These are phyloP conservation scores for Dactylellina leptospora DNA, from an alignment of 2,329 filamentous ascomycete genomes.

Conservation along the genomic window DNA sequence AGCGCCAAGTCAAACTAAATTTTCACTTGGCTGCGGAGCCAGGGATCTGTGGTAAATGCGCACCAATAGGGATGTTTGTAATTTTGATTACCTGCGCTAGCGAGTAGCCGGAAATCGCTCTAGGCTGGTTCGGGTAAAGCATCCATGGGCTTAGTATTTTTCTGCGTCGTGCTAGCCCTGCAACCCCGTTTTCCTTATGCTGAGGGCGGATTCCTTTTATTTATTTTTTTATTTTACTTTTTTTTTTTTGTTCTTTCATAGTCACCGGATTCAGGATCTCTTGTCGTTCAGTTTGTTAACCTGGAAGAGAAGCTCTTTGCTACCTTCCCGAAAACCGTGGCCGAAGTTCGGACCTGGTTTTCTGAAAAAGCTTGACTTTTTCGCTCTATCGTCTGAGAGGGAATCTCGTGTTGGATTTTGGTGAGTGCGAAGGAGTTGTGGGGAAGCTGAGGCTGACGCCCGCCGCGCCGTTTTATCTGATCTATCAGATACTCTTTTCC, in stretches of 20 bases:
- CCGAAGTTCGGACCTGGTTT: conserved; percentile 17
- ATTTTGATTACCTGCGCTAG: conserved; percentile 47
- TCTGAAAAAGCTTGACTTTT: conserved; percentile 46
- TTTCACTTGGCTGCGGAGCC: conserved; percentile 22
- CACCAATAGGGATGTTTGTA: conserved; percentile 38
- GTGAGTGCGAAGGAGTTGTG: conserved; percentile 45
- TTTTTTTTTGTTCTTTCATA: conserved; percentile 16
- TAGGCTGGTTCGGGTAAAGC: conserved; percentile 48
- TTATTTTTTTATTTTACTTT: conserved; percentile 22
- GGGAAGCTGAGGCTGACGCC: conserved; percentile 44
- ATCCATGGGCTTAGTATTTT: conserved; percentile 10
- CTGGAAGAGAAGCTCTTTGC: conserved; percentile 24
- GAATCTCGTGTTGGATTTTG: conserved; percentile 48
- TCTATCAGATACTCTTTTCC: conserved; percentile 44
- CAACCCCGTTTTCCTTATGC: conserved; percentile 31
- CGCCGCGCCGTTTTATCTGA: conserved; percentile 45
- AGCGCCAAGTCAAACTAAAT: conserved; percentile 26
- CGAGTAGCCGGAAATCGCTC: conserved; percentile 14
- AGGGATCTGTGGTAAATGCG: conserved; percentile 20
- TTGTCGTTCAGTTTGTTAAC: conserved; percentile 13
- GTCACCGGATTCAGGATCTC: neutral
- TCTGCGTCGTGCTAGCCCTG: conserved; percentile 11
- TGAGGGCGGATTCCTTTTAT: conserved; percentile 23
- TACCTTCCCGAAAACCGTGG: conserved; percentile 48
- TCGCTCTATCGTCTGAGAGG: conserved; percentile 27